These are phyloP conservation scores for Ascodesmis nigricans DNA, from an alignment of 495 filamentous ascomycete species.

Conservation along the genomic window DNA sequence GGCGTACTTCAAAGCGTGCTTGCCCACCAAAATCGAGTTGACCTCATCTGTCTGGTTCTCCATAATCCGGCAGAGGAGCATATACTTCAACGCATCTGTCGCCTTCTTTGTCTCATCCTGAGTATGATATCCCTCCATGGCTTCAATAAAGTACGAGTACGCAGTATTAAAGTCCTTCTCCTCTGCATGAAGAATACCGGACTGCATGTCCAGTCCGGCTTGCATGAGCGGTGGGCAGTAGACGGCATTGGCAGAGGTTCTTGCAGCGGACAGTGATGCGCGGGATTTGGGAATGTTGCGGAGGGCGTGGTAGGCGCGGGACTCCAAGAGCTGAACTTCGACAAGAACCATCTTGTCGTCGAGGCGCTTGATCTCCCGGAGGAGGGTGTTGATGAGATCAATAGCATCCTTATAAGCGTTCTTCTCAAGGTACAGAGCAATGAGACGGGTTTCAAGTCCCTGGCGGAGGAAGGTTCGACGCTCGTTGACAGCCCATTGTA, in stretches of 20 bases:
- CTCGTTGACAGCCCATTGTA: conserved; percentile 94
- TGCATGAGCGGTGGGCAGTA: conserved; percentile 92
- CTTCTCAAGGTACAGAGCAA: conserved; percentile 84
- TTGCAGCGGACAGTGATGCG: conserved; percentile 78
- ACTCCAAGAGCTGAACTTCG: conserved; percentile 96
- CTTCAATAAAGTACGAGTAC: conserved; percentile 97
- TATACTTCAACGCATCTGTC: conserved; percentile 88
- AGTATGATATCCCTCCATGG: conserved; percentile 83
- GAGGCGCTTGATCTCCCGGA: conserved; percentile 86
- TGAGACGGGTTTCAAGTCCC: conserved; percentile 89
- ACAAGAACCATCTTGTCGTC: conserved; percentile 97
- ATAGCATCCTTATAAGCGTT: conserved; percentile 91
- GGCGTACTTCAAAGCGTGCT: conserved; percentile 89
- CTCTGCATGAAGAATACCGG: conserved; percentile 92
- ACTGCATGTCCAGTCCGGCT: conserved; percentile 95
- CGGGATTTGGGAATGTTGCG: conserved; percentile 93
- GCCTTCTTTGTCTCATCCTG: conserved; percentile 73
- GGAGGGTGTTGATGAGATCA: conserved; percentile 82
- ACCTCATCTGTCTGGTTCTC: conserved; percentile 91
- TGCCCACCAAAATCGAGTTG: conserved; percentile 70
- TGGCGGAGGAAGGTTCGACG: conserved; percentile 87
- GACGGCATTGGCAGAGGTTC: conserved; percentile 84
- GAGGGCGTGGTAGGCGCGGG: conserved; percentile 86
- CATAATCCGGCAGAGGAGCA: conserved; percentile 99
- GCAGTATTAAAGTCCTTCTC: conserved; percentile 98